phyloP scores from a whole-genome alignment of 129 eudicot genomes.

The Flaveria ramosissima region DNA sequence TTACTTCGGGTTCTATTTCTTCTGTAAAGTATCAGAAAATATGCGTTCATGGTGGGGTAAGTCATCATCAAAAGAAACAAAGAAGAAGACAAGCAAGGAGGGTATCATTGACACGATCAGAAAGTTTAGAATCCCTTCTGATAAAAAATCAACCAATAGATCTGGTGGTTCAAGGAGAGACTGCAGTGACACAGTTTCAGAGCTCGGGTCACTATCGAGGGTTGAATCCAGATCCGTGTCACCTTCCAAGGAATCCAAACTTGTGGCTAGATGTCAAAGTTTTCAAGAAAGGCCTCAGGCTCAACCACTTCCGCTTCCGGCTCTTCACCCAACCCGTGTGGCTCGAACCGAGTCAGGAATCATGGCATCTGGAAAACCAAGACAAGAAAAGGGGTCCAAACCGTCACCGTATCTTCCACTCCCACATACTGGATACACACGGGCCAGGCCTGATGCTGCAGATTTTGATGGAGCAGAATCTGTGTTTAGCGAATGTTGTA shows the following conservation, averaged over 20 bases:
- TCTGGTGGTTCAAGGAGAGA: conserved; percentile 58
- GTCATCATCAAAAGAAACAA: conserved; percentile 83
- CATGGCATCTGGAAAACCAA: conserved; percentile 50
- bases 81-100: conserved; percentile 75
- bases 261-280: conserved; percentile 89
- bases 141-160: conserved; percentile 60
- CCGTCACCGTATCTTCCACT: conserved; percentile 58
- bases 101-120: conserved; percentile 71
- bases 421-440: conserved; percentile 64
- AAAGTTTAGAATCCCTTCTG: conserved; percentile 66
- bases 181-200: conserved; percentile 65
- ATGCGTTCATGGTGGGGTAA: conserved; percentile 97
- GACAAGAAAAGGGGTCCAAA: conserved; percentile 61
- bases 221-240: conserved; percentile 80
- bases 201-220: conserved; percentile 62
- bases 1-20: conserved; percentile 6
- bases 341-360: conserved; percentile 76
- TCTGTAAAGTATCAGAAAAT: conserved; percentile 38
- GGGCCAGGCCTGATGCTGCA: conserved; percentile 60
- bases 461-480: conserved; percentile 75
- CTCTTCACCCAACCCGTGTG: conserved; percentile 52
- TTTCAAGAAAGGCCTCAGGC: conserved; percentile 81
- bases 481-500: conserved; percentile 69
- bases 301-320: conserved; percentile 93
- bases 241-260: conserved; percentile 87